phyloP scores from a whole-genome alignment of 2,329 filamentous ascomycete genomes.

The Aspergillus eucalypticola region DNA sequence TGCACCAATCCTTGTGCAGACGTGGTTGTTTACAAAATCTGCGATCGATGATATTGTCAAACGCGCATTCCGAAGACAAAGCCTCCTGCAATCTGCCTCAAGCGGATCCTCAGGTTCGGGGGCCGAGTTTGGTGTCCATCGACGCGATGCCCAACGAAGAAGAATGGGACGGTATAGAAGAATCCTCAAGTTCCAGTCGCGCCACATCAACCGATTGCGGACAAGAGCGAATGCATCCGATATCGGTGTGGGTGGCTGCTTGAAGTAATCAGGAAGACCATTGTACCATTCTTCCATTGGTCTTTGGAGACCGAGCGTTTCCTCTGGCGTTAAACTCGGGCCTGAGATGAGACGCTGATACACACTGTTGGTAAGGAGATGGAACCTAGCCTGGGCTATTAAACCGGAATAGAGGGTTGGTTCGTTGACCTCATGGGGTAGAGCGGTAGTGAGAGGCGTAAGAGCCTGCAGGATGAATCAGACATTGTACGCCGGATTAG shows the following conservation, averaged over 20 bases:
- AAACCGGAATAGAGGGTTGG: constrained; percentile 48
- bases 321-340: constrained; percentile 43
- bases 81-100: constrained; percentile 40
- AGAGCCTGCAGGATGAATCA: constrained; percentile 28
- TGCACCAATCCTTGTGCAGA: constrained; percentile 43
- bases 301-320: constrained; percentile 43
- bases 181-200: constrained; percentile 47
- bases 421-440: constrained; percentile 40
- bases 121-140: constrained; percentile 34
- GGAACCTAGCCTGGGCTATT: constrained; percentile 45
- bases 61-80: constrained; percentile 44
- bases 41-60: constrained; percentile 45
- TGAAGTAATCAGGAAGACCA: constrained; percentile 43
- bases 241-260: constrained; percentile 36
- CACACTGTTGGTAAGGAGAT: constrained; percentile 46
- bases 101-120: constrained; percentile 35
- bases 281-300: constrained; percentile 47
- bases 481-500: background rate
- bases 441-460: constrained; percentile 36
- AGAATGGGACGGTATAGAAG: constrained; percentile 47
- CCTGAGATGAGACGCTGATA: constrained; percentile 49
- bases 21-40: constrained; percentile 43
- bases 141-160: constrained; percentile 41
- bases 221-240: constrained; percentile 41
- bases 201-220: constrained; percentile 44